phyloP scores from a whole-genome alignment of 2,329 filamentous ascomycete species.

The Blumeria hordei region DNA sequence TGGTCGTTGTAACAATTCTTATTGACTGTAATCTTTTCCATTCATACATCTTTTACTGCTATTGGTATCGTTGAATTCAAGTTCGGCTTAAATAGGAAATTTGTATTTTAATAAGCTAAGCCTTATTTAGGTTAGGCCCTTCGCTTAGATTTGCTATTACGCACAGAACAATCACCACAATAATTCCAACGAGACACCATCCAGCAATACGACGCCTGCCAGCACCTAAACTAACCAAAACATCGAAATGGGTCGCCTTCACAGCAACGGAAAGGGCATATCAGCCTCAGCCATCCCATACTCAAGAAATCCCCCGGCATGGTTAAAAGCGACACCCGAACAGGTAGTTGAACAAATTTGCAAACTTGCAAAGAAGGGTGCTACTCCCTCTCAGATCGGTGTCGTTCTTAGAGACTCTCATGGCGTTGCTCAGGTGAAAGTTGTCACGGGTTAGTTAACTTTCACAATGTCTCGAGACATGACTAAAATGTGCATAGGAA shows the following conservation, averaged over 20 bases:
- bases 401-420: slow-evolving; percentile 95
- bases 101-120: neutral
- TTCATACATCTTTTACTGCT: too few species aligned
- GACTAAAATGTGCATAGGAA: slow-evolving; percentile 35
- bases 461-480: slow-evolving; percentile 1
- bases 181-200: neutral
- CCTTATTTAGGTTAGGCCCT: neutral
- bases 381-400: slow-evolving; percentile 96
- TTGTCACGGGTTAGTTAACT: slow-evolving; percentile 60
- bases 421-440: slow-evolving; percentile 92
- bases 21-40: too few species aligned
- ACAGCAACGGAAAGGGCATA: slow-evolving; percentile 99
- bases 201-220: neutral
- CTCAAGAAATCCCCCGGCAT: slow-evolving; percentile 75
- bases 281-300: slow-evolving; percentile 88
- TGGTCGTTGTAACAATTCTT: too few species aligned
- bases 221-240: neutral
- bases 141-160: neutral
- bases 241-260: slow-evolving; percentile 67
- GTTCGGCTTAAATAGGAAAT: too few species aligned
- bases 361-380: slow-evolving; percentile 97
- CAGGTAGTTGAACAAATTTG: slow-evolving; percentile 98
- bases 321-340: slow-evolving; percentile 97
- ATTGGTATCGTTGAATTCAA: too few species aligned
- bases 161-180: neutral